These are phyloP conservation scores for Neonectria punicea DNA, from an alignment of 2,329 filamentous ascomycete species.

Conservation along the genomic window DNA sequence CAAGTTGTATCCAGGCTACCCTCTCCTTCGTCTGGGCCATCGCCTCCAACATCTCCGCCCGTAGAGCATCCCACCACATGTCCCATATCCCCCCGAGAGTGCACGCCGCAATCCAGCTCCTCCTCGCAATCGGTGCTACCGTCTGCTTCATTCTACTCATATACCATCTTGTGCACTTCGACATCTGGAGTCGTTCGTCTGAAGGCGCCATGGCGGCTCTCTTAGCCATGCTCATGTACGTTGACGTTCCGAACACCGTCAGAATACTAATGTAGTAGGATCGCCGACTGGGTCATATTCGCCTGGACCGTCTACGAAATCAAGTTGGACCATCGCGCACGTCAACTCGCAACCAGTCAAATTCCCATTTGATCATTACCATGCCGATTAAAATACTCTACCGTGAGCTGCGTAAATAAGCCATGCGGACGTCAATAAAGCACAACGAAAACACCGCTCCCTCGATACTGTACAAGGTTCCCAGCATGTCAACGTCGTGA, in stretches of 20 bases:
- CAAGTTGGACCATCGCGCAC: slow-evolving; percentile 15
- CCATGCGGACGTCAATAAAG: no score
- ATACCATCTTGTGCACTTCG: slow-evolving; percentile 31
- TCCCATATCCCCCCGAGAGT: slow-evolving; percentile 31
- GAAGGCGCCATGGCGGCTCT: slow-evolving; percentile 39
- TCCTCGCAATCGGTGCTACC: slow-evolving; percentile 37
- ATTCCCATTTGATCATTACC: slow-evolving; percentile 34
- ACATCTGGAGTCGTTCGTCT: slow-evolving; percentile 27
- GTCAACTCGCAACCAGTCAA: slow-evolving; percentile 23
- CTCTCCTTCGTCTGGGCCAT: slow-evolving; percentile 36
- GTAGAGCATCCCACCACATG: slow-evolving; percentile 33
- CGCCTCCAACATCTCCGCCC: slow-evolving; percentile 34
- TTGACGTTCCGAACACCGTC: background rate
- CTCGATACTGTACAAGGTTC: slow-evolving; percentile 16
- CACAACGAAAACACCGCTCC: background rate
- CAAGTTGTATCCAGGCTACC: slow-evolving; percentile 18
- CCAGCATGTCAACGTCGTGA: background rate
- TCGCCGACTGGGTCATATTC: slow-evolving; percentile 36
- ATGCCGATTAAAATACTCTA: slow-evolving; percentile 15
- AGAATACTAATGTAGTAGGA: slow-evolving; percentile 16
- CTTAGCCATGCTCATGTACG: slow-evolving; percentile 39
- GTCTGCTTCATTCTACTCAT: slow-evolving; percentile 37
- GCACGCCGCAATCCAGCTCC: slow-evolving; percentile 32
- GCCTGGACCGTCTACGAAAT: slow-evolving; percentile 33
- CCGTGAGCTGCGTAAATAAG: background rate